These are phyloP conservation scores for Scenedesmus sp. DNA, from an alignment of 163 green algal species.

Conservation along the genomic window DNA sequence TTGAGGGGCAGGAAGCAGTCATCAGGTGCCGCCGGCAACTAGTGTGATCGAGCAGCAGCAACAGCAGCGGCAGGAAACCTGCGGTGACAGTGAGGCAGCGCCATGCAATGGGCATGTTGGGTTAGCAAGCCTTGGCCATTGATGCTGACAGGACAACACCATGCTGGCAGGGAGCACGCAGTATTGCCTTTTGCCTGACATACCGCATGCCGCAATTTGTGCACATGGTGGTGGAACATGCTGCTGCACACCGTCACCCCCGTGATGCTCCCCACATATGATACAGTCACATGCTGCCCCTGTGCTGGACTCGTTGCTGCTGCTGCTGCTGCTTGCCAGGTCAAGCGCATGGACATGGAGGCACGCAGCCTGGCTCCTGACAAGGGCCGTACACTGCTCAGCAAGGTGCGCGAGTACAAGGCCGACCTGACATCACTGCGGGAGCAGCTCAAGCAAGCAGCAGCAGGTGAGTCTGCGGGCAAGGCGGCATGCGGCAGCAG, in stretches of 20 bases:
- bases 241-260: too few species aligned
- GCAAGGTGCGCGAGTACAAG: slow-evolving; percentile 87
- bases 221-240: too few species aligned
- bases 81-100: too few species aligned
- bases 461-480: slow-evolving; percentile 15
- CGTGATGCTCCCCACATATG: too few species aligned
- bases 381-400: slow-evolving; percentile 68
- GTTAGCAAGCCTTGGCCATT: too few species aligned
- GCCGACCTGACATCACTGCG: slow-evolving; percentile 82
- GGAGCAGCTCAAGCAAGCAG: slow-evolving; percentile 69
- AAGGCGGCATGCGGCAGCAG: slow-evolving; percentile 54
- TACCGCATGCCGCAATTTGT: not conserved
- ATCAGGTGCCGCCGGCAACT: not conserved
- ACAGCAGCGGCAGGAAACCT: not conserved
- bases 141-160: too few species aligned
- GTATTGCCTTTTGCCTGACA: not conserved
- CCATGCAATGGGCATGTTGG: too few species aligned
- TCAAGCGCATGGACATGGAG: slow-evolving; percentile 95
- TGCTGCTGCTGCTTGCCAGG: slow-evolving; percentile 60
- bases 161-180: too few species aligned
- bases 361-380: slow-evolving; percentile 82
- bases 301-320: not conserved
- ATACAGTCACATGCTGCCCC: not conserved
- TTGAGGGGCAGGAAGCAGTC: not conserved
- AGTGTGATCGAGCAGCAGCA: not conserved